These are phyloP conservation scores for Phytophthora quininea DNA, from an alignment of 352 stramenopile genomes.

Conservation along the genomic window DNA sequence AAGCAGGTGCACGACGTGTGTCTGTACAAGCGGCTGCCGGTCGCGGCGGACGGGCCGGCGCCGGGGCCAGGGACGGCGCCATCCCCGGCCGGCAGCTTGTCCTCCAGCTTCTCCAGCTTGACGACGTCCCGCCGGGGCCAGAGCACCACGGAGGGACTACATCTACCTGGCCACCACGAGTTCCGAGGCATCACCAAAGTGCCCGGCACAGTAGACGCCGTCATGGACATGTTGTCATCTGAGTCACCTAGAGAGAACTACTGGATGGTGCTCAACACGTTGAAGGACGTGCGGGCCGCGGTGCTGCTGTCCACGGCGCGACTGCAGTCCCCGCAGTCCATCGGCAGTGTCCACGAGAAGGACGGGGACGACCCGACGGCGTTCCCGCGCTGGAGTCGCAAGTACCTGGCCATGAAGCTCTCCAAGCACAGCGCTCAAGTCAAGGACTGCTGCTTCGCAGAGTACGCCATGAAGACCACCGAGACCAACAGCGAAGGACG, in stretches of 20 bases:
- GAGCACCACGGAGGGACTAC: conserved; percentile 14
- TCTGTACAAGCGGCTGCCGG: conserved; percentile 56
- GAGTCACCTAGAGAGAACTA: conserved; percentile 70
- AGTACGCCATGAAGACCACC: conserved; percentile 54
- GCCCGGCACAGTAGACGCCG: conserved; percentile 57
- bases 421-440: conserved; percentile 58
- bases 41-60: conserved; percentile 13
- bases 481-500: conserved; percentile 32
- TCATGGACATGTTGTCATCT: conserved; percentile 62
- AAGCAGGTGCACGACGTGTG: conserved; percentile 71
- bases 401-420: conserved; percentile 66
- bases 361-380: conserved; percentile 25
- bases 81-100: conserved; percentile 12
- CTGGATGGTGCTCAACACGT: conserved; percentile 76
- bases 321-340: conserved; percentile 31
- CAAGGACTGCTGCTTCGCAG: conserved; percentile 69
- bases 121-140: conserved; percentile 23
- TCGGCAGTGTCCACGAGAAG: conserved; percentile 48
- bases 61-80: conserved; percentile 2
- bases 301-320: conserved; percentile 51
- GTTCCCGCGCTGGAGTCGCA: conserved; percentile 72
- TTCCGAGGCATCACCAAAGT: conserved; percentile 75
- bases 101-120: conserved; percentile 39
- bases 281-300: conserved; percentile 60
- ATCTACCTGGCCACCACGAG: conserved; percentile 48